Conservation (phyloP, 1,284 basidiomycete species). For the Trichosporon faecale region DNA sequence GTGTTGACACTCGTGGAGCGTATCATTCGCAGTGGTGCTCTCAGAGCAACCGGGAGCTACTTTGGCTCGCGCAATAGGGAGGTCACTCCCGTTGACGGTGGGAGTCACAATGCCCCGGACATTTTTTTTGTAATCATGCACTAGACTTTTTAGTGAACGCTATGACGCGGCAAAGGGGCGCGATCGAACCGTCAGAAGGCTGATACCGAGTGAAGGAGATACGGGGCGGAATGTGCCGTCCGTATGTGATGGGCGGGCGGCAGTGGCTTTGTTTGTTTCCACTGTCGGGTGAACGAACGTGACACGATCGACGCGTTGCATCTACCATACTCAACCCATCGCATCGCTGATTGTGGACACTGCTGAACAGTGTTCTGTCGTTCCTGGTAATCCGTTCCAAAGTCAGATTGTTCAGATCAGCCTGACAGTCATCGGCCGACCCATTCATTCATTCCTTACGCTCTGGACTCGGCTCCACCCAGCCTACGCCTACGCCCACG, state of each 20-base stretch:
- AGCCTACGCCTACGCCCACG: not conserved
- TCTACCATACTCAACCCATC: not conserved
- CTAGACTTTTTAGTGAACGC: not conserved
- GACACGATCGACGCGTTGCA: not conserved
- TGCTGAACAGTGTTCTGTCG: not conserved
- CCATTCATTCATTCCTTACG: not conserved
- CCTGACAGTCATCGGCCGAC: not conserved
- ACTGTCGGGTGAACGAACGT: not conserved
- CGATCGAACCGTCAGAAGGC: not conserved
- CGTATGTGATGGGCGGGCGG: not conserved
- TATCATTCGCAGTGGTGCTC: conserved; percentile 15
- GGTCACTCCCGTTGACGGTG: conserved; percentile 16
- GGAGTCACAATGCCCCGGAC: conserved; percentile 27
- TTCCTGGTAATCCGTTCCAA: not conserved
- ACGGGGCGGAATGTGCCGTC: not conserved
- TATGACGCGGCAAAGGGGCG: not conserved
- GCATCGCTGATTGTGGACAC: not conserved
- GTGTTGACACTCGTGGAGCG: conserved; percentile 24
- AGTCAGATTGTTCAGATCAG: no score
- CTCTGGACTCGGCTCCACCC: not conserved
- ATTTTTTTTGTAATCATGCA: conserved; percentile 13
- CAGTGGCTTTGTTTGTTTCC: not conserved
- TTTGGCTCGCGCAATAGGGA: conserved; percentile 26
- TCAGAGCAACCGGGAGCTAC: conserved; percentile 25
- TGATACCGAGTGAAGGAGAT: not conserved